These are phyloP conservation scores for Plectosphaerella plurivora DNA, from an alignment of 2,329 filamentous ascomycete species.

Conservation along the genomic window DNA sequence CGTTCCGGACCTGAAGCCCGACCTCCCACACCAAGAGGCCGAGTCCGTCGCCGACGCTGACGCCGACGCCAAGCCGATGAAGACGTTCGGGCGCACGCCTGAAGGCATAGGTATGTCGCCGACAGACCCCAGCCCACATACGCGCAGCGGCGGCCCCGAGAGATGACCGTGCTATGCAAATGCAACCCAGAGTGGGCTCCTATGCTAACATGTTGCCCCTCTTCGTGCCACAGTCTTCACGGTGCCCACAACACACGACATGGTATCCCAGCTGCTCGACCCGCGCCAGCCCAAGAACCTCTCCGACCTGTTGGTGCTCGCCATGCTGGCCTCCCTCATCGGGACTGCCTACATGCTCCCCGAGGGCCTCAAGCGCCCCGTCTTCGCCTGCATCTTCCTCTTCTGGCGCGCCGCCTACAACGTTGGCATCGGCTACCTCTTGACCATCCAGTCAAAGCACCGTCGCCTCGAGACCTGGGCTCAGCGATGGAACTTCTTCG, in stretches of 20 bases:
- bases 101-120: constrained; percentile 75
- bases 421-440: constrained; percentile 83
- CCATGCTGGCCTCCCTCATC: constrained; percentile 72
- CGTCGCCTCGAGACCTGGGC: constrained; percentile 84
- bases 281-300: constrained; percentile 93
- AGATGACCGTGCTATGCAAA: neutral
- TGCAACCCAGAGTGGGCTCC: neutral
- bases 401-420: constrained; percentile 95
- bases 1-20: constrained; percentile 6
- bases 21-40: neutral
- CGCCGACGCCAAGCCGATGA: constrained; percentile 41
- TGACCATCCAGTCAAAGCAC: constrained; percentile 87
- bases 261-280: constrained; percentile 96
- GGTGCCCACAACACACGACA: constrained; percentile 94
- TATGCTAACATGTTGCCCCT: neutral
- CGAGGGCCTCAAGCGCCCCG: constrained; percentile 60
- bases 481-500: constrained; percentile 79
- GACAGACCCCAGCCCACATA: neutral
- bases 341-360: constrained; percentile 71
- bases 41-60: neutral
- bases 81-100: constrained; percentile 87
- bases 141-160: neutral
- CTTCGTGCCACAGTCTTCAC: constrained; percentile 69
- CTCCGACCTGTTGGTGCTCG: constrained; percentile 76
- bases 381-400: constrained; percentile 79